These are phyloP conservation scores for Sporothrix dimorphospora DNA, from an alignment of 2,329 filamentous ascomycete genomes.

Conservation along the genomic window DNA sequence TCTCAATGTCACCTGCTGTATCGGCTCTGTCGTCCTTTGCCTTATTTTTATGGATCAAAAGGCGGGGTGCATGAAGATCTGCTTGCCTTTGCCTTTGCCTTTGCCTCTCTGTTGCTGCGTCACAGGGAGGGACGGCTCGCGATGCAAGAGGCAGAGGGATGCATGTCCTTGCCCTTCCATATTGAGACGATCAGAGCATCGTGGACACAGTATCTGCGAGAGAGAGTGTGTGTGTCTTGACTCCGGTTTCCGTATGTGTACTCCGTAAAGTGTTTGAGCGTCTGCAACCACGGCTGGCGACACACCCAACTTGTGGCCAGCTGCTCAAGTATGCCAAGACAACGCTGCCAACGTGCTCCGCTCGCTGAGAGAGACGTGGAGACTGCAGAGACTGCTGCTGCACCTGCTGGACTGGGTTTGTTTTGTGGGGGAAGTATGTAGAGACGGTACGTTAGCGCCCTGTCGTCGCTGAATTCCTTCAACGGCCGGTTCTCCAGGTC, in stretches of 20 bases:
- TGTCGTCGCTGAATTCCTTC: neutral
- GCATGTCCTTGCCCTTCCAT: neutral
- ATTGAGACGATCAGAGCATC: neutral
- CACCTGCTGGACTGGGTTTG: neutral
- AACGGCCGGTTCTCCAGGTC: neutral
- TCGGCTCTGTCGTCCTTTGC: constrained; percentile 7
- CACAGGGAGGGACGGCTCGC: constrained; percentile 9
- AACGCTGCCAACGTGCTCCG: neutral
- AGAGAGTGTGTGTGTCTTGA: neutral
- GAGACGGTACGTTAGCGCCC: constrained; percentile 20
- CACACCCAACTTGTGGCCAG: neutral
- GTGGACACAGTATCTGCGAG: neutral
- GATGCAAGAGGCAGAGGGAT: neutral
- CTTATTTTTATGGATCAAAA: constrained; percentile 20
- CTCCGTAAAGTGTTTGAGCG: neutral
- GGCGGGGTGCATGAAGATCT: constrained; percentile 23
- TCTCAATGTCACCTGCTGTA: constrained; percentile 9
- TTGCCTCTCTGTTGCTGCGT: neutral
- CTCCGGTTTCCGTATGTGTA: neutral
- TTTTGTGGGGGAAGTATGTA: constrained; percentile 15
- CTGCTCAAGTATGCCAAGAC: neutral
- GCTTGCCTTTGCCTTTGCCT: neutral
- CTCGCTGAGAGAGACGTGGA: neutral
- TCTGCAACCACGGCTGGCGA: constrained; percentile 11
- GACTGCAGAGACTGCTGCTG: neutral